phyloP scores from a whole-genome alignment of 2,329 filamentous ascomycete genomes.

The Emergomyces pasteurianus region DNA sequence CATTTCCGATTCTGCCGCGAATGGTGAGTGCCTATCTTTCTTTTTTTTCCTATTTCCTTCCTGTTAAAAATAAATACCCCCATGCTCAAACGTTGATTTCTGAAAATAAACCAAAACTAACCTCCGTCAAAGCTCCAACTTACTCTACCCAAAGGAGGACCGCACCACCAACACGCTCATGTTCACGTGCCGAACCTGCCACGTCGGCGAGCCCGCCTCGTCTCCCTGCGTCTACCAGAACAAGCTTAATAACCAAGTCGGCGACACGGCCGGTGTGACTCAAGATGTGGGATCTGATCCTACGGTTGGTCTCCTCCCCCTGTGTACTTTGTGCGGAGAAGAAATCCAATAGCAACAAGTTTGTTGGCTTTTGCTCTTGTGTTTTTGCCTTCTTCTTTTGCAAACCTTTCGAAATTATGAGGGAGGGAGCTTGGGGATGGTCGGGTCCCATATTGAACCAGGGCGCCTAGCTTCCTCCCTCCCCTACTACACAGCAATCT shows the following conservation, averaged over 20 bases:
- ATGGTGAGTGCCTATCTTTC: slow-evolving; percentile 49
- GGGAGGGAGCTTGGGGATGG: background rate
- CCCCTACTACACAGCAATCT: too few relatives aligned
- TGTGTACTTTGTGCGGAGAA: slow-evolving; percentile 49
- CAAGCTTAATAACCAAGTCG: slow-evolving; percentile 77
- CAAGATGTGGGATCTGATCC: slow-evolving; percentile 96
- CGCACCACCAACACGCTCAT: slow-evolving; percentile 69
- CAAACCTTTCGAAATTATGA: background rate
- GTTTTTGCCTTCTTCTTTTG: background rate
- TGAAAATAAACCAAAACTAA: slow-evolving; percentile 13
- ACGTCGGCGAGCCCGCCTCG: slow-evolving; percentile 74
- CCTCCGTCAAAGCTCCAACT: slow-evolving; percentile 58
- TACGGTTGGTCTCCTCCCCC: slow-evolving; percentile 67
- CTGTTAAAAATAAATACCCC: background rate
- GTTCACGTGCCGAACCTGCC: slow-evolving; percentile 92
- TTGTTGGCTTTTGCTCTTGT: background rate
- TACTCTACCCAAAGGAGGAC: slow-evolving; percentile 96
- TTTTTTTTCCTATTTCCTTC: background rate
- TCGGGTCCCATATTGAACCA: too few relatives aligned
- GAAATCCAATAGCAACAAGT: slow-evolving; percentile 37
- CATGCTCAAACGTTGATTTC: background rate
- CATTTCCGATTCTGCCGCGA: slow-evolving; percentile 97
- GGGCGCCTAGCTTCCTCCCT: too few relatives aligned
- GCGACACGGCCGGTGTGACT: slow-evolving; percentile 92
- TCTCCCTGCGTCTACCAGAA: slow-evolving; percentile 94